Base-by-base conservation (phyloP, 352 stramenopile species). In the Phytophthora ramorum region DNA sequence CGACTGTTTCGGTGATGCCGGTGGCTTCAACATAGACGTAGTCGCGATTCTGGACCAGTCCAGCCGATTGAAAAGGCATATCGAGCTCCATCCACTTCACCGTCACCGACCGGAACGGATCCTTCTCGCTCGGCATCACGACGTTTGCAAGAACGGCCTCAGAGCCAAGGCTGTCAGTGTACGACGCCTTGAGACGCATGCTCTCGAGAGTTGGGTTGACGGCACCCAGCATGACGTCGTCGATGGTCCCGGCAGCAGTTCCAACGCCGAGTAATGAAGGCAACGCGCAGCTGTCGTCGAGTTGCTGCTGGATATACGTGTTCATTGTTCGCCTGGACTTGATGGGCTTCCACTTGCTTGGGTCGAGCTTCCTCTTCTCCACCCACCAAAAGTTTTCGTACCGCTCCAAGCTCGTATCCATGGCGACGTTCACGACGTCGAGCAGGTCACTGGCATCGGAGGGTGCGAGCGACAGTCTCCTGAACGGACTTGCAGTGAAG, bases 71-170 rank as follows among this genome's bases (percentile, higher is more conserved):
- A 26, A 71, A 40, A 2, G 68, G 63, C 22, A 76, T 59, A 40
- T 76, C 68, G n/a, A 76, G 46, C 58, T 75, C 63, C 43, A 69
- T 61, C 72, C 69, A 80, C 56, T 78, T 78, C 12, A 75, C 41
- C 14, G 64, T 46, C 5, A 80, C 28, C 7, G 66, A 75, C 20
- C 51, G 58, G 43, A 75, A 72, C 16, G 70, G 70, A 8, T 58
- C 56, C 8, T 69, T 45, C 14, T 54, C 8, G 10, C 48, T 69
- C 5, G 65, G 65, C 58, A 65, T 57, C 19, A 65, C 49, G 19
- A 73, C 49, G 7, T 52, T 73, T 7, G 58, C 45, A 9, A 73
- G 52, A 48, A 73, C 58, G 13, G 46, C 49, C 6, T 43, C 65
- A n/a, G 35, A 54, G 20, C 53, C 49, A 8, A 66, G 38, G 32